Percentiles rank a stretch among this genome's conserved stretches.
Conservation (phyloP, 2,329 filamentous ascomycete genomes). For the Fusarium mexicanum region DNA sequence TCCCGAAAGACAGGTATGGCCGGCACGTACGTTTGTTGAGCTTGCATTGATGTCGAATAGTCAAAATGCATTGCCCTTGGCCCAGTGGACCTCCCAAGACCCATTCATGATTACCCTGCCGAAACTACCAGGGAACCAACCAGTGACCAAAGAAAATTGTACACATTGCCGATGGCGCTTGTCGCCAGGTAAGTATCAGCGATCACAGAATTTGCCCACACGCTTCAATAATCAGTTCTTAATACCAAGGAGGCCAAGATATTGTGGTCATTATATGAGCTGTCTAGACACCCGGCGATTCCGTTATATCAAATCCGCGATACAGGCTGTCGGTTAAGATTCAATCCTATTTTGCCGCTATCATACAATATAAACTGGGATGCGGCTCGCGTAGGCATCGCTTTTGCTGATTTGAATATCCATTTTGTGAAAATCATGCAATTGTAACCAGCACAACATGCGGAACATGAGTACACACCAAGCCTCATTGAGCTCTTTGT, state of each 20-base stretch:
- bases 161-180: neutral
- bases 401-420: constrained; percentile 48
- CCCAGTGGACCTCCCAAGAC: neutral
- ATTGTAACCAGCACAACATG: constrained; percentile 51
- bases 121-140: neutral
- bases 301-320: neutral
- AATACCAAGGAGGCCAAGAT: neutral
- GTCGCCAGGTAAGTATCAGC: neutral
- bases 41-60: neutral
- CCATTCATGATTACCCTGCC: neutral
- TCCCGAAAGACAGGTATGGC: neutral
- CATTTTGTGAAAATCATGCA: constrained; percentile 52
- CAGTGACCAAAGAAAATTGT: neutral
- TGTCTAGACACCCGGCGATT: neutral
- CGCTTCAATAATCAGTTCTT: neutral
- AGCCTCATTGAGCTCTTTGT: constrained; percentile 28
- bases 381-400: constrained; percentile 47
- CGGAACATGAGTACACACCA: constrained; percentile 51
- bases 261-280: neutral
- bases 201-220: neutral
- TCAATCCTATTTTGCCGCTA: neutral
- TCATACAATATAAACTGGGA: constrained; percentile 48
- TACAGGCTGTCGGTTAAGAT: neutral
- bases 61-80: neutral
- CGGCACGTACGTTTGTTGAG: neutral